Evolutionary conservation across 768 basidiomycete genomes (phyloP).

Genomic region (Xanthoconium stramineum): DNA sequence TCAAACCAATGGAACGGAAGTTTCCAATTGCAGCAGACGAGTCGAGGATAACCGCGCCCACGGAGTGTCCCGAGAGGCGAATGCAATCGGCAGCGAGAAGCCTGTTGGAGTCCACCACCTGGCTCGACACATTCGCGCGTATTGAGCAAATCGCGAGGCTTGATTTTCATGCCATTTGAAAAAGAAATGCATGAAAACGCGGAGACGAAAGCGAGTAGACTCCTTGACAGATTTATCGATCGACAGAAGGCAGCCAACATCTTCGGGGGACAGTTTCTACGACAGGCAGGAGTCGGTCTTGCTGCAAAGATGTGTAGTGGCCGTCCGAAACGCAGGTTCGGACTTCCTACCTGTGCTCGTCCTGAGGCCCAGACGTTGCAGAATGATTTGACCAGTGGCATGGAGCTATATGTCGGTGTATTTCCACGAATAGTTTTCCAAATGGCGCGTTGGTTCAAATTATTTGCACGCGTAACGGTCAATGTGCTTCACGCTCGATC

Average conservation of each 20-base stretch:
- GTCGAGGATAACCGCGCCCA: conserved; percentile 22
- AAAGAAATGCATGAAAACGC: conserved; percentile 28
- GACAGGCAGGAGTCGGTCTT: conserved; percentile 19
- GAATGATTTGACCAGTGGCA: conserved; percentile 27
- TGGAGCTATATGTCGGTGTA: conserved; percentile 27
- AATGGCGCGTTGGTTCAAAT: conserved; percentile 26
- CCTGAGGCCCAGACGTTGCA: conserved; percentile 20
- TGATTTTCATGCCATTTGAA: conserved; percentile 24
- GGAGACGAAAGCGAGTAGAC: conserved; percentile 9
- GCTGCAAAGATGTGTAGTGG: conserved; percentile 10
- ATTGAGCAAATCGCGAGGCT: background rate
- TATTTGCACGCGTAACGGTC: background rate
- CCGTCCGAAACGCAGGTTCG: background rate
- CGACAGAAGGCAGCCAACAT: conserved; percentile 21
- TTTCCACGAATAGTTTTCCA: conserved; percentile 23
- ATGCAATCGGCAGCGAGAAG: conserved; percentile 12
- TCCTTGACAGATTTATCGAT: background rate
- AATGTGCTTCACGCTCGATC: background rate
- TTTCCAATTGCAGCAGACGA: conserved; percentile 17
- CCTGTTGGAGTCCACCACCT: conserved; percentile 25
- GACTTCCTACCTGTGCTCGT: conserved; percentile 11
- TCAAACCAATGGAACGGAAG: conserved; percentile 17
- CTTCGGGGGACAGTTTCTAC: conserved; percentile 21
- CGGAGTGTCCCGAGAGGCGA: background rate
- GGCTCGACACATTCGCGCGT: background rate